Conservation (phyloP, 805 yeast genomes). For the Cyberlindnera japonica region DNA sequence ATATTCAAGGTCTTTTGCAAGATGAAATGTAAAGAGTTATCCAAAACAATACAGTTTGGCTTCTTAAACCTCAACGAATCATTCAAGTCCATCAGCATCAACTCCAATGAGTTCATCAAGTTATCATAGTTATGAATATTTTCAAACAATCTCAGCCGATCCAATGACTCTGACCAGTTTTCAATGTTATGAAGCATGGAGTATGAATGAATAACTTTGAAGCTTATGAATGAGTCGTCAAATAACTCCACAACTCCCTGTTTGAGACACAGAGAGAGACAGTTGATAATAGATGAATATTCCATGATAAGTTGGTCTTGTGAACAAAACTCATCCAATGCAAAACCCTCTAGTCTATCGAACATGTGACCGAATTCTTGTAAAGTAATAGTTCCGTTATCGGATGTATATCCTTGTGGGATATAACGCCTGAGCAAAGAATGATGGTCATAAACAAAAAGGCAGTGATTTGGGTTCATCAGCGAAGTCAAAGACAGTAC, state of each 20-base stretch:
- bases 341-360: constrained; percentile 7
- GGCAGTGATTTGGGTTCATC: not conserved
- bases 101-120: constrained; percentile 22
- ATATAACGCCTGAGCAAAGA: no score
- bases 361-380: constrained; percentile 13
- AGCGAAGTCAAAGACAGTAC: constrained; percentile 5
- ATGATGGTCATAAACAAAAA: constrained; percentile 15
- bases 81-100: constrained; percentile 21
- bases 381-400: constrained; percentile 1
- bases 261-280: constrained; percentile 7
- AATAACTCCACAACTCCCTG: constrained; percentile 3
- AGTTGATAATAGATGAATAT: constrained; percentile 6
- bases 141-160: constrained; percentile 7
- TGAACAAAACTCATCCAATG: not conserved
- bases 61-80: constrained; percentile 13
- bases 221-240: constrained; percentile 8
- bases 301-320: constrained; percentile 5
- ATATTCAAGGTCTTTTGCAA: constrained; percentile 14
- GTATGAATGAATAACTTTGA: constrained; percentile 3
- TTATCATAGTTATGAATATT: constrained; percentile 17
- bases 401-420: constrained; percentile 9
- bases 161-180: constrained; percentile 9
- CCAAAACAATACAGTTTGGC: constrained; percentile 10
- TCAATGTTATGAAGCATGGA: constrained; percentile 3
- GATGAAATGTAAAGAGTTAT: constrained; percentile 9